A percentile compares a stretch with the other conserved stretches of the same genome.
Evolutionary conservation across 768 basidiomycete genomes (phyloP).

Genomic region (Amanita brunnescens): DNA sequence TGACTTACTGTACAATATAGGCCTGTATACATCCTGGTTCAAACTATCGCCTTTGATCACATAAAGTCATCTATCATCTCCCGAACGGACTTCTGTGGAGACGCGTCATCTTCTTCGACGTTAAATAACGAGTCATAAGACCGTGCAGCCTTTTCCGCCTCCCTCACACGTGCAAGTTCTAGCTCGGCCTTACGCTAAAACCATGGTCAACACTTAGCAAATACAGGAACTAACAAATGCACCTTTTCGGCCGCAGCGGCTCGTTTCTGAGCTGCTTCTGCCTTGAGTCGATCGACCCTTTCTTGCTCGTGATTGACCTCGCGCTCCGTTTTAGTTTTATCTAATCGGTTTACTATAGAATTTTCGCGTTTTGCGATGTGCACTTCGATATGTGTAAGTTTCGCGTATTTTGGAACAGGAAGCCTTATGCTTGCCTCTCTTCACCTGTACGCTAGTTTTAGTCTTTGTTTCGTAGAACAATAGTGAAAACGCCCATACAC

Average conservation of each 20-base stretch:
- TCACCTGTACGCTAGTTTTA: slow-evolving; percentile 43
- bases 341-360: slow-evolving; percentile 81
- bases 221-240: background rate
- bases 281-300: slow-evolving; percentile 69
- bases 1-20: background rate
- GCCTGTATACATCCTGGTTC: background rate
- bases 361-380: slow-evolving; percentile 80
- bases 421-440: slow-evolving; percentile 45
- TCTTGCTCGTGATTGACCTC: slow-evolving; percentile 91
- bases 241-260: slow-evolving; percentile 64
- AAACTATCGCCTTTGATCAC: slow-evolving; percentile 29
- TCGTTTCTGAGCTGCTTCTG: slow-evolving; percentile 58
- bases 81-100: slow-evolving; percentile 48
- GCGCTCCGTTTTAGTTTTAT: slow-evolving; percentile 84
- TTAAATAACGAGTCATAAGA: slow-evolving; percentile 79
- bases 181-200: slow-evolving; percentile 69
- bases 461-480: background rate
- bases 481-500: slow-evolving; percentile 31
- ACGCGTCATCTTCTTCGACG: slow-evolving; percentile 49
- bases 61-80: slow-evolving; percentile 89
- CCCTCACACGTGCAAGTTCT: slow-evolving; percentile 65
- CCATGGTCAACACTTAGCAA: background rate
- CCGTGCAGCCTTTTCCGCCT: slow-evolving; percentile 80
- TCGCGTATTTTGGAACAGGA: background rate
- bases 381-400: slow-evolving; percentile 32